Percentiles rank a stretch among this genome's conserved stretches.
phyloP scores from a whole-genome alignment of 2,329 filamentous ascomycete species.

The Diaporthe caulivora region DNA sequence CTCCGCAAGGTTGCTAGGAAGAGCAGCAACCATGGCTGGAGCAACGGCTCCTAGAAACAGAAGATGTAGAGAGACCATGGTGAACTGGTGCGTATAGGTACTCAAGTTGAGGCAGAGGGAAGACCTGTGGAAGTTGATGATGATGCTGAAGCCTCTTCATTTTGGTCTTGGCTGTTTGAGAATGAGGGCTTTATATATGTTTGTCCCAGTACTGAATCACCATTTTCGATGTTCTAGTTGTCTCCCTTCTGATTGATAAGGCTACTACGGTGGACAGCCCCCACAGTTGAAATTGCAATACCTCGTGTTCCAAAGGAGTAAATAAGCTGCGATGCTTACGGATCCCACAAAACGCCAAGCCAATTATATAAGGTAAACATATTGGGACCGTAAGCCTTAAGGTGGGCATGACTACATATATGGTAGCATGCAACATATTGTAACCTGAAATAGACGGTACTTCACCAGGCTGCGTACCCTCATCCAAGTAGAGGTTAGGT shows the following conservation, averaged over 20 bases:
- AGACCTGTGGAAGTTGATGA: background rate
- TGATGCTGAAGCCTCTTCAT: background rate
- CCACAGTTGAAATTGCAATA: background rate
- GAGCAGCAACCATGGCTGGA: background rate
- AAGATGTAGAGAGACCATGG: background rate
- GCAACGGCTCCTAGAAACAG: background rate
- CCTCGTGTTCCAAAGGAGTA: background rate
- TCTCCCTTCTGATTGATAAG: background rate
- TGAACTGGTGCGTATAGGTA: background rate
- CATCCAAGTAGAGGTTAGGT: background rate
- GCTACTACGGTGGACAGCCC: background rate
- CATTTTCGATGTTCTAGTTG: background rate
- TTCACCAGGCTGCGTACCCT: background rate
- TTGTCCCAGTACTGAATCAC: background rate
- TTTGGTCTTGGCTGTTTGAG: background rate
- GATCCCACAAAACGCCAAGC: background rate
- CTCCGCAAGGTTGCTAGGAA: background rate
- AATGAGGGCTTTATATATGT: background rate
- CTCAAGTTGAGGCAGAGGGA: background rate
- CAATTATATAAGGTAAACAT: background rate
- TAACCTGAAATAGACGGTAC: background rate
- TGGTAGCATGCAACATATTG: background rate
- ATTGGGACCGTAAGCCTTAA: background rate
- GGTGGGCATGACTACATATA: background rate
- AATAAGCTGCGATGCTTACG: background rate